Conservation (phyloP, 2,329 filamentous ascomycete species). For the Ophiostoma sp. region DNA sequence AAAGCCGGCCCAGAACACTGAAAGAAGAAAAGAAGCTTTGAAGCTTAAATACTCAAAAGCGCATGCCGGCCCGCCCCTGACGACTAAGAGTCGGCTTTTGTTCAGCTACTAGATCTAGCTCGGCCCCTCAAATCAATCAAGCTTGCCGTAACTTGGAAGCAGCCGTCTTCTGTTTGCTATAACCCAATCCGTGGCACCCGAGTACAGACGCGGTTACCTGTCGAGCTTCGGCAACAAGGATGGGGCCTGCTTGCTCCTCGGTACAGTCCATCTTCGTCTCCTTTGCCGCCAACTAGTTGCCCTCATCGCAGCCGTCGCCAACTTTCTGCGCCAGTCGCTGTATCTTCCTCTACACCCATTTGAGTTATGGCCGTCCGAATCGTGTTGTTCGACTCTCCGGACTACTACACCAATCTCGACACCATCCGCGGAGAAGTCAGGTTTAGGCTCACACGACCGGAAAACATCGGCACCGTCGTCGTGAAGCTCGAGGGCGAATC, state of each 20-base stretch:
- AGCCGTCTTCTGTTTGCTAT: too few relatives aligned
- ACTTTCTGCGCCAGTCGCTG: neutral
- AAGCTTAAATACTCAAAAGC: constrained; percentile 5
- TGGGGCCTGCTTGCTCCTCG: neutral
- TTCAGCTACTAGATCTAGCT: neutral
- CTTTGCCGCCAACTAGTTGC: neutral
- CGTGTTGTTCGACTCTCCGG: constrained; percentile 58
- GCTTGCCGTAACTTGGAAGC: neutral
- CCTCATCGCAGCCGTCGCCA: neutral
- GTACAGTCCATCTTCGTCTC: neutral
- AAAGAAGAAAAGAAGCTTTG: constrained; percentile 1
- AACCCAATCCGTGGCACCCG: too few relatives aligned
- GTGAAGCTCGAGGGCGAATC: constrained; percentile 82
- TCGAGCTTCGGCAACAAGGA: constrained; percentile 2
- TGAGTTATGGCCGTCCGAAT: constrained; percentile 57
- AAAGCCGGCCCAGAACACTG: neutral
- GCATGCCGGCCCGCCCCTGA: neutral
- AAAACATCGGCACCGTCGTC: constrained; percentile 65
- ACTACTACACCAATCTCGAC: constrained; percentile 77
- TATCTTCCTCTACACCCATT: neutral
- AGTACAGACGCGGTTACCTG: too few relatives aligned
- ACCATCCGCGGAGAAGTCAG: constrained; percentile 58
- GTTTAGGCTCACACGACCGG: constrained; percentile 56
- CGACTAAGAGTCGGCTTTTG: neutral
- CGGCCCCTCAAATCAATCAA: too few relatives aligned